Evolutionary conservation across 1,139 yeast species (phyloP).

Genomic region (Diutina catenulata): DNA sequence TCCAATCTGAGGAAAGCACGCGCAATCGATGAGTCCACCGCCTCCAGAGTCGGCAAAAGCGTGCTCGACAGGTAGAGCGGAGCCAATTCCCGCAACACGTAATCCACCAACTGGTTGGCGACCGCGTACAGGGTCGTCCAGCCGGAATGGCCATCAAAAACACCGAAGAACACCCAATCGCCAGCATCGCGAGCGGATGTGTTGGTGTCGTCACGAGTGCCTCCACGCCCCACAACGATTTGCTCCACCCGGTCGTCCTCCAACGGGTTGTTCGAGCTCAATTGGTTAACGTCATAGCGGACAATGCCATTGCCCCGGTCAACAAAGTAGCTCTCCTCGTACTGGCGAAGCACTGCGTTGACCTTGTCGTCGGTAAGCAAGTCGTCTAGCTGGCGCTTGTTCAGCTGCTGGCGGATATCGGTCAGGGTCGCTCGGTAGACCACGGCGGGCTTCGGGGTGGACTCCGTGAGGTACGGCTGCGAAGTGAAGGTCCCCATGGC

Average conservation of each 20-base stretch:
- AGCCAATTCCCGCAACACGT: slow-evolving; percentile 69
- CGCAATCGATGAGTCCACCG: slow-evolving; percentile 69
- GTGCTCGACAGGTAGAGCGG: slow-evolving; percentile 49
- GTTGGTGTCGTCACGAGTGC: slow-evolving; percentile 38
- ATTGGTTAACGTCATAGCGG: slow-evolving; percentile 80
- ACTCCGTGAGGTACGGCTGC: no score
- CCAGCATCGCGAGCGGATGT: no score
- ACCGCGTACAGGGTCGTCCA: slow-evolving; percentile 84
- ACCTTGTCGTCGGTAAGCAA: slow-evolving; percentile 72
- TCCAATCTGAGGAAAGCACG: slow-evolving; percentile 75
- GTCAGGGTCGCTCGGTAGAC: no score
- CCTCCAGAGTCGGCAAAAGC: slow-evolving; percentile 49
- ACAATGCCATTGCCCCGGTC: slow-evolving; percentile 83
- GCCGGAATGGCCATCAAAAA: slow-evolving; percentile 96
- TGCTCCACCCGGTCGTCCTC: slow-evolving; percentile 91
- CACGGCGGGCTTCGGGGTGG: no score
- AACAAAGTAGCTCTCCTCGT: slow-evolving; percentile 71
- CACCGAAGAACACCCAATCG: slow-evolving; percentile 93
- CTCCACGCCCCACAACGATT: slow-evolving; percentile 68
- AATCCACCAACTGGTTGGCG: slow-evolving; percentile 64
- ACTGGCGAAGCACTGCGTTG: slow-evolving; percentile 51
- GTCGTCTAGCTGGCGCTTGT: slow-evolving; percentile 52
- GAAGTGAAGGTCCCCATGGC: no score
- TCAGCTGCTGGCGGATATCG: no score
- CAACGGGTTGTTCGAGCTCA: slow-evolving; percentile 85